Conservation (phyloP, 257 asterid genomes). For the Solanum infundibuliforme region DNA sequence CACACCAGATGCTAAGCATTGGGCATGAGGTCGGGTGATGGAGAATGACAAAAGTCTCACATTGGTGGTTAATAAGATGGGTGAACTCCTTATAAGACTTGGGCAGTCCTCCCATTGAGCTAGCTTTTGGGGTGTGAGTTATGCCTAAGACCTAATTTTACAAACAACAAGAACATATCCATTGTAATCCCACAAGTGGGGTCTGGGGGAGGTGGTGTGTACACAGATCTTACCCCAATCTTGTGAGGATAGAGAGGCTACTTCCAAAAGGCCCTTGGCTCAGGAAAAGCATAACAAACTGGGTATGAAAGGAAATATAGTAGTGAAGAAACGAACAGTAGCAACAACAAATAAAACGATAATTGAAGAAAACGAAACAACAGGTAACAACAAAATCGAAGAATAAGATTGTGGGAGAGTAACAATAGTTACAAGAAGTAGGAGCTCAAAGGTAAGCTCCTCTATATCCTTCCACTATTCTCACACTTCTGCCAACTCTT, state of each 20-base stretch:
- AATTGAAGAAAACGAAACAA: neutral
- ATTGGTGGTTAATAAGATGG: neutral
- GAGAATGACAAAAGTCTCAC: neutral
- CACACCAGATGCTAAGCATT: neutral
- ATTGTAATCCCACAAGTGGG: neutral
- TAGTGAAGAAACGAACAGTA: neutral
- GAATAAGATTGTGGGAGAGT: neutral
- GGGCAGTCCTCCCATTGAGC: no score
- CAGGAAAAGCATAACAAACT: neutral
- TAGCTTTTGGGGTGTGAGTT: no score
- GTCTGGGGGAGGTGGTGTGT: neutral
- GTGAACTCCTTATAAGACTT: no score
- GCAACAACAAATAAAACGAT: neutral
- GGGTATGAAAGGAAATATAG: neutral
- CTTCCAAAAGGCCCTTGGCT: neutral
- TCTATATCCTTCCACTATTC: neutral
- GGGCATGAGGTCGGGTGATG: neutral
- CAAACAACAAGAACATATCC: neutral
- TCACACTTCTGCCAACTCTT: neutral
- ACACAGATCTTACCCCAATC: neutral
- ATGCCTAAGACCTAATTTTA: no score
- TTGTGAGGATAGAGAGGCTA: neutral
- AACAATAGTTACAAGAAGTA: neutral
- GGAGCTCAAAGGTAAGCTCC: neutral
- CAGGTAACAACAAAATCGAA: neutral